phyloP scores from a whole-genome alignment of 257 asterid species.

The Rhazya stricta region DNA sequence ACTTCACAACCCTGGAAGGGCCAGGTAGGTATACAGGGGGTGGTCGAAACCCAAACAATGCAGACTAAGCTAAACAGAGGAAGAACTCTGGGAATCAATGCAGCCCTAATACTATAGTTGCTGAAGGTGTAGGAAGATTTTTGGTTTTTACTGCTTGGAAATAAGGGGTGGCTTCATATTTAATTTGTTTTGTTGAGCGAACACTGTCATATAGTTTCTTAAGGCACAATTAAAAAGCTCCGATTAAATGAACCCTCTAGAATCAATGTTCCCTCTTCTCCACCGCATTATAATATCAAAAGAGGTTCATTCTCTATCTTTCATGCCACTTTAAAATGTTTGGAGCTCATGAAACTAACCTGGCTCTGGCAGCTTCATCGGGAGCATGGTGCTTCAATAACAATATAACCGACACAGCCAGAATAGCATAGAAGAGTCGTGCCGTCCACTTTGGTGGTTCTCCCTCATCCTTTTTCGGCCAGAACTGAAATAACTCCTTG shows the following conservation, averaged over 20 bases:
- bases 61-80: background rate
- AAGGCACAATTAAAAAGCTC: background rate
- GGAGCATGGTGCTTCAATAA: slow-evolving; percentile 98
- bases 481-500: slow-evolving; percentile 90
- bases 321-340: background rate
- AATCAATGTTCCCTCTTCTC: background rate
- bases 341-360: slow-evolving; percentile 40
- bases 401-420: slow-evolving; percentile 55
- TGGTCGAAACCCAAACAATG: background rate
- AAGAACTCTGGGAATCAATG: background rate
- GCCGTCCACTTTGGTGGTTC: slow-evolving; percentile 97
- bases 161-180: background rate
- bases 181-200: background rate
- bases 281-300: background rate
- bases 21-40: background rate
- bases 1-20: background rate
- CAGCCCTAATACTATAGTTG: background rate
- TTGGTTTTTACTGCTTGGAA: background rate
- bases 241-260: background rate
- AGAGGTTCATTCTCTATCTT: background rate
- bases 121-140: too few species aligned
- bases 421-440: slow-evolving; percentile 69
- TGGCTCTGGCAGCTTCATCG: slow-evolving; percentile 98
- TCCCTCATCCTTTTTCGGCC: slow-evolving; percentile 94
- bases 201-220: background rate